Percentiles rank a stretch among this genome's conserved stretches.
phyloP scores from a whole-genome alignment of 1,284 basidiomycete genomes.

The Melampsora larici-populina region DNA sequence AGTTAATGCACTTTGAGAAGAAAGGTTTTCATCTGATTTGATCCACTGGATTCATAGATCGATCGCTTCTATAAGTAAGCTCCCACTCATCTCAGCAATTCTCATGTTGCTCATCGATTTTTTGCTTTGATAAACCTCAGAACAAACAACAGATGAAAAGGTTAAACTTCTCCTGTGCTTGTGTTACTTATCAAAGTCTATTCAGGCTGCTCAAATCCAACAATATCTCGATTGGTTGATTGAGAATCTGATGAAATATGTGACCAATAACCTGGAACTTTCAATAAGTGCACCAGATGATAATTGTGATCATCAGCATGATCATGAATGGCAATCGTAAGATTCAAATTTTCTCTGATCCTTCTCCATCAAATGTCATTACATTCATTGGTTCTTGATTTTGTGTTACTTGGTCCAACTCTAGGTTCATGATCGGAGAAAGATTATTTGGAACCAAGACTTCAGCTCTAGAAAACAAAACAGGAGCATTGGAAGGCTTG shows the following conservation, averaged over 20 bases:
- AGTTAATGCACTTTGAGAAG: constrained; percentile 26
- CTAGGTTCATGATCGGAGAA: constrained; percentile 34
- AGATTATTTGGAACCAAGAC: constrained; percentile 34
- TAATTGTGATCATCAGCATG: constrained; percentile 31
- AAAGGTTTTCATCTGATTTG: too few species aligned
- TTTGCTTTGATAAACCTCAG: background rate
- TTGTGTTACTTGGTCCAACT: background rate
- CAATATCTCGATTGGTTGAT: background rate
- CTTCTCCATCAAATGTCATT: background rate
- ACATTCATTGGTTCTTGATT: background rate
- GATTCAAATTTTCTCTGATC: background rate
- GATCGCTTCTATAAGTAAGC: too few species aligned
- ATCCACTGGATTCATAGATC: too few species aligned
- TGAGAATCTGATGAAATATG: constrained; percentile 14
- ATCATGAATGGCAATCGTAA: constrained; percentile 37
- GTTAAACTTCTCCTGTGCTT: constrained; percentile 7
- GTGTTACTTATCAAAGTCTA: constrained; percentile 15
- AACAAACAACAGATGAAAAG: constrained; percentile 8
- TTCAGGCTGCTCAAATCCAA: constrained; percentile 27
- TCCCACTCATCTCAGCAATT: too few species aligned
- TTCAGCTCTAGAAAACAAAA: too few species aligned
- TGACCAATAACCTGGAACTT: constrained; percentile 21
- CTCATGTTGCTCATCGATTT: too few species aligned
- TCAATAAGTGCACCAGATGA: constrained; percentile 19
- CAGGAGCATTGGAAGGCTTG: constrained; percentile 9